These are phyloP conservation scores for Hibiscus mutabilis DNA, from an alignment of 345 rosid genomes.

Conservation along the genomic window DNA sequence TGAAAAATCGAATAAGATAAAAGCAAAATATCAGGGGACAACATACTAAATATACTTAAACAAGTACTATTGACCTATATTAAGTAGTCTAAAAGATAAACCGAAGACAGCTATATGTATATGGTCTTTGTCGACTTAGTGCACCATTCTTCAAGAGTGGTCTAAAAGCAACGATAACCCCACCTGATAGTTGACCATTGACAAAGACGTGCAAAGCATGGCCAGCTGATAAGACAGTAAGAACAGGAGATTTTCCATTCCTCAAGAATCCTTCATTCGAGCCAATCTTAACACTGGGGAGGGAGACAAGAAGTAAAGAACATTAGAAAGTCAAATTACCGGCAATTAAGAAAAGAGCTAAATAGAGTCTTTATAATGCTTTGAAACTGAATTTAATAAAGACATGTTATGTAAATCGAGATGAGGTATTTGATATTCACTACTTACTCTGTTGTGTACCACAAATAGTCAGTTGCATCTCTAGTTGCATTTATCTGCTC, in stretches of 20 bases:
- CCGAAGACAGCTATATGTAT: background rate
- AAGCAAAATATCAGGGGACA: background rate
- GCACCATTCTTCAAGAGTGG: background rate
- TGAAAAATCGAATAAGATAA: slow-evolving; percentile 18
- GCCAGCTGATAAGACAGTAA: slow-evolving; percentile 77
- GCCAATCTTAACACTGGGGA: slow-evolving; percentile 38
- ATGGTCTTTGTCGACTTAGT: background rate
- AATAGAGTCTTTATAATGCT: background rate
- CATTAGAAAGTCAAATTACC: background rate
- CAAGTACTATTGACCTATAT: background rate
- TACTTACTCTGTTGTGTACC: slow-evolving; percentile 98
- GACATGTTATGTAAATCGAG: background rate
- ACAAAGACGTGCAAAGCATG: slow-evolving; percentile 89
- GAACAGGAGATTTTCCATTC: slow-evolving; percentile 47
- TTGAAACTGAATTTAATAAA: background rate
- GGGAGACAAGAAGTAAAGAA: background rate
- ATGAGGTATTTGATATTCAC: background rate
- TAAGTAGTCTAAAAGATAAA: background rate
- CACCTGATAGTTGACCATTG: slow-evolving; percentile 81
- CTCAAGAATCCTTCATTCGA: slow-evolving; percentile 51
- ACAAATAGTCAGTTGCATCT: slow-evolving; percentile 82
- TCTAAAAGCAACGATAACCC: slow-evolving; percentile 21
- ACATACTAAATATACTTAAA: background rate
- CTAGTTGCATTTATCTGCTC: slow-evolving; percentile 95
- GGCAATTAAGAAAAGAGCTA: background rate